These are phyloP conservation scores for Dioscorea cayenensis DNA, from an alignment of 116 monocot species.

Conservation along the genomic window DNA sequence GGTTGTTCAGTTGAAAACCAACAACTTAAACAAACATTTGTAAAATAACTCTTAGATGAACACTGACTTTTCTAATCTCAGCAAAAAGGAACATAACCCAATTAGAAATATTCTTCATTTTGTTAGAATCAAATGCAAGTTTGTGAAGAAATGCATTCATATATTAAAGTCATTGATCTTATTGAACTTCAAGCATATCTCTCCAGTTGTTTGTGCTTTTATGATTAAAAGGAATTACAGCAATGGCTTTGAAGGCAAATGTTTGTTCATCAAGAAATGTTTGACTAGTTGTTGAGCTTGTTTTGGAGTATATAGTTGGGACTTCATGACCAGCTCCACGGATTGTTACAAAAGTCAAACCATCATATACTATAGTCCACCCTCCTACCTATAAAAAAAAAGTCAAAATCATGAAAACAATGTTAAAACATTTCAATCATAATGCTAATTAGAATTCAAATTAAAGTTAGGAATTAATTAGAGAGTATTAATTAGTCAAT, in stretches of 20 bases:
- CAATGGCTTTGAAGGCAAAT: slow-evolving; percentile 28
- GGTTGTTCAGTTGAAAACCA: no score
- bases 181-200: slow-evolving; percentile 50
- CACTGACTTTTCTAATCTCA: no score
- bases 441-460: neutral
- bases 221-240: slow-evolving; percentile 1
- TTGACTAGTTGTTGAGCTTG: slow-evolving; percentile 9
- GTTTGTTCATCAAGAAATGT: slow-evolving; percentile 17
- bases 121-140: no score
- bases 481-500: neutral
- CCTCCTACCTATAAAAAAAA: slow-evolving; percentile 25
- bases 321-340: slow-evolving; percentile 31
- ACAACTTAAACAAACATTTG: no score
- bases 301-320: slow-evolving; percentile 12
- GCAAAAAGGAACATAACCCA: no score
- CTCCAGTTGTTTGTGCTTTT: no score
- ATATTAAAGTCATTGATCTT: no score
- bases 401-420: neutral
- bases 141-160: no score
- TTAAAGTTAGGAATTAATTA: neutral
- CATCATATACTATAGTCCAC: slow-evolving; percentile 30
- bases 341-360: slow-evolving; percentile 30
- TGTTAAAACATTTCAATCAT: neutral
- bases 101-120: no score
- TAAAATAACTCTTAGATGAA: no score